These are phyloP conservation scores for Brettanomyces naardenensis DNA, from an alignment of 805 yeast genomes.

Conservation along the genomic window DNA sequence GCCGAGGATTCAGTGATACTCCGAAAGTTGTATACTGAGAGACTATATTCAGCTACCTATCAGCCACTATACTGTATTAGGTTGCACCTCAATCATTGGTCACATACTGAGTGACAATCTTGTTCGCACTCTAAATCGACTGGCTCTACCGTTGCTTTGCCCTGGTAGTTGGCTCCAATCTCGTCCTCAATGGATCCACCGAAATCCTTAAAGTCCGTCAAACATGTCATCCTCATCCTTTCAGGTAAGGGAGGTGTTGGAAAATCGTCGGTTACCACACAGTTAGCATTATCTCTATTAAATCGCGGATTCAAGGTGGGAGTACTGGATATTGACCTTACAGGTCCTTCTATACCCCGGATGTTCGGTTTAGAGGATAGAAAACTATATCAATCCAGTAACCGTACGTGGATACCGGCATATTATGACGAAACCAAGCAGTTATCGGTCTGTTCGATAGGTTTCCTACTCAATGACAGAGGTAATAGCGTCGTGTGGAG, in stretches of 20 bases:
- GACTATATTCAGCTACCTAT: too few relatives aligned
- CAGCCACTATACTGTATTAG: too few relatives aligned
- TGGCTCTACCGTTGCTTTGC: too few relatives aligned
- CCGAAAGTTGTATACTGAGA: too few relatives aligned
- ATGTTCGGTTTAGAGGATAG: conserved; percentile 86
- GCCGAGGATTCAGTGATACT: too few relatives aligned
- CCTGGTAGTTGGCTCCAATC: too few relatives aligned
- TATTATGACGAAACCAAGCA: conserved; percentile 33
- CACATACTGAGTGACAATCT: too few relatives aligned
- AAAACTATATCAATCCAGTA: conserved; percentile 71
- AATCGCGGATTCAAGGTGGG: conserved; percentile 77
- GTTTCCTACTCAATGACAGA: conserved; percentile 75
- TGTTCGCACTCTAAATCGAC: too few relatives aligned
- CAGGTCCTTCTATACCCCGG: conserved; percentile 94
- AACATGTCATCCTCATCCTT: conserved; percentile 72
- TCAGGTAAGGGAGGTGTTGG: conserved; percentile 99
- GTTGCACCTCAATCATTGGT: too few relatives aligned
- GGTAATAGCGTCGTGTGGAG: conserved; percentile 96
- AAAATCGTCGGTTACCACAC: conserved; percentile 92
- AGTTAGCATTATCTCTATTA: conserved; percentile 76
- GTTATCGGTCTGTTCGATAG: conserved; percentile 76
- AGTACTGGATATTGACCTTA: conserved; percentile 86
- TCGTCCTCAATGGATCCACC: too few relatives aligned
- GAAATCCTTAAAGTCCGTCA: conserved; percentile 36
- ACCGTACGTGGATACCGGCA: conserved; percentile 97